Conservation (phyloP, 495 filamentous ascomycete species). For the Jackrogersella minutella region DNA sequence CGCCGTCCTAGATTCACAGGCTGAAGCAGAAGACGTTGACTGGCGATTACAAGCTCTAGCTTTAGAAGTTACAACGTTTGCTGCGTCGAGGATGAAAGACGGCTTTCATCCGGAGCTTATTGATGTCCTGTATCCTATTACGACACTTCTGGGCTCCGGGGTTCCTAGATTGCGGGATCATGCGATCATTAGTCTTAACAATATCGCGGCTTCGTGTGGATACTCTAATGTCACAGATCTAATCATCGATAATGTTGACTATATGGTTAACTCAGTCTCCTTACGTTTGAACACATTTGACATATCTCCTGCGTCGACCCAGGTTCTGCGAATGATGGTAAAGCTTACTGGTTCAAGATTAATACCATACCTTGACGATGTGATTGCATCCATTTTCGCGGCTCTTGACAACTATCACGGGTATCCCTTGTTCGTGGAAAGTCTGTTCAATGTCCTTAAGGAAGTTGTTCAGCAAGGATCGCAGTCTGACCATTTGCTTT, state of each 20-base stretch:
- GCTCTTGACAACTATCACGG: constrained; percentile 93
- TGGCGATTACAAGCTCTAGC: constrained; percentile 77
- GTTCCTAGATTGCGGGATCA: constrained; percentile 75
- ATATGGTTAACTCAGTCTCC: constrained; percentile 91
- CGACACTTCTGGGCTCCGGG: constrained; percentile 82
- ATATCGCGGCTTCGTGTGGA: constrained; percentile 75
- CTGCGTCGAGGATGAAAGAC: constrained; percentile 68
- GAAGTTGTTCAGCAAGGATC: constrained; percentile 84
- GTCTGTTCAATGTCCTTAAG: constrained; percentile 81
- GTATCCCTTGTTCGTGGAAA: constrained; percentile 84
- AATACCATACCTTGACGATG: constrained; percentile 89
- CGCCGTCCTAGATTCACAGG: constrained; percentile 63
- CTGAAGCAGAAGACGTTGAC: constrained; percentile 61
- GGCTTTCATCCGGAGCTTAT: constrained; percentile 86
- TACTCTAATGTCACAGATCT: constrained; percentile 79
- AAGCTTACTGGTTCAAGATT: constrained; percentile 81
- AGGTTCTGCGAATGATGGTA: constrained; percentile 95
- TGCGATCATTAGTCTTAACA: constrained; percentile 83
- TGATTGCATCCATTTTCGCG: constrained; percentile 86
- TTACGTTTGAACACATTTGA: constrained; percentile 91
- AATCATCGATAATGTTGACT: constrained; percentile 92
- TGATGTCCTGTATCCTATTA: constrained; percentile 87
- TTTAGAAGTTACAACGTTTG: constrained; percentile 75
- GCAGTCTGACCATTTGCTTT: constrained; percentile 66
- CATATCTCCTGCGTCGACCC: constrained; percentile 87